Evolutionary conservation across 2,329 filamentous ascomycete genomes (phyloP), one percentile per base, ranked within the genome.

Genomic region (Penicillium sp.): DNA sequence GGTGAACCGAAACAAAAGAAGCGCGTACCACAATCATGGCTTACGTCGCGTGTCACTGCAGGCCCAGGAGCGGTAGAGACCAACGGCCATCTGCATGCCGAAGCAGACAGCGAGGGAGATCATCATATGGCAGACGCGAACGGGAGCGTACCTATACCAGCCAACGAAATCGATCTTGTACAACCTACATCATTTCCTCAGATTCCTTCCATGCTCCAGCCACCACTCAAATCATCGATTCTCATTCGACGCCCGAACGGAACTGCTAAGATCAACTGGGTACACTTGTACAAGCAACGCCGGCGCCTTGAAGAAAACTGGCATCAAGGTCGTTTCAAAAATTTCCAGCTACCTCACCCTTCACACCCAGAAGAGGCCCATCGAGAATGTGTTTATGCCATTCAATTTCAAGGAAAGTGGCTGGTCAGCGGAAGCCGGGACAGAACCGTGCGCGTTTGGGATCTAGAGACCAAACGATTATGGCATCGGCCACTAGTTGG

Each of bases 351-450:
- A 1, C 95, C 95, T 0, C 92, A 96, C 68, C 92, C 92, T 0
- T 82, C 86, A 37, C 83, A 92, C 67, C 86, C 87, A 1, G 83
- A 90, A 31, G 93, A 98, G 72, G 91, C 91, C 1, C 95, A 99
- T 71, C 83, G 82, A 21, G 93, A 98, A 70, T 98, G 93, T 72
- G 92, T 99, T 13, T 99, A 99, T 75, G 93, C 91, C 2, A 87
- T 99, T 53, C 93, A 99, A 72, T 96, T 93, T 69, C 89, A 89
- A 53, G 83, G 88, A 1, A 88, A 92, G 62, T 95, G 89, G 72
- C 83, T 99, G 10, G 93, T 98, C 50, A 98, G 93, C 70, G 95
- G 95, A 16, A 98, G 93, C 69, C 85, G 95, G 53, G 95, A 99
- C 70, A 88, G 85, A 63, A 91, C 91, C 0, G 85, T 99, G 63